These are phyloP conservation scores for Chrysoporthe deuterocubensis DNA, from an alignment of 2,329 filamentous ascomycete genomes.

Conservation along the genomic window DNA sequence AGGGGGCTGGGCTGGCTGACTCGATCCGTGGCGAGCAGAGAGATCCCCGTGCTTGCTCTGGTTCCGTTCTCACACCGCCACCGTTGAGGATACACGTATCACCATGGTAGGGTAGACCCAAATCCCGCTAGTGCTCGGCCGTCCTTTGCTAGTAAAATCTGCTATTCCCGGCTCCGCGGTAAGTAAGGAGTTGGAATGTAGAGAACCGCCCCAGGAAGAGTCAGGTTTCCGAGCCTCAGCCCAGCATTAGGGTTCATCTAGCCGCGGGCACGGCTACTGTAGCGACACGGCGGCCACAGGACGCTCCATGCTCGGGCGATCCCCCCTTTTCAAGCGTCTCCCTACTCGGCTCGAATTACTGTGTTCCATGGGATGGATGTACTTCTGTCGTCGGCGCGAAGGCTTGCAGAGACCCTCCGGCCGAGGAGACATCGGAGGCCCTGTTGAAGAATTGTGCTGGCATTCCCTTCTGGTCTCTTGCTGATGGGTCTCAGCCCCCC, in stretches of 20 bases:
- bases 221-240: constrained; percentile 7
- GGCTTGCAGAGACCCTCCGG: constrained; percentile 2
- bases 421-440: neutral
- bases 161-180: constrained; percentile 22
- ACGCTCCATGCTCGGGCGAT: neutral
- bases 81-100: neutral
- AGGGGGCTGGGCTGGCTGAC: neutral
- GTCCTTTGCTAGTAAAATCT: constrained; percentile 13
- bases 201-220: constrained; percentile 18
- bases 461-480: constrained; percentile 5
- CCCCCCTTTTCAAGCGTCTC: neutral
- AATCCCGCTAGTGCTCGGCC: neutral
- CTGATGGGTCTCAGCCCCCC: constrained; percentile 8
- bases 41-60: neutral
- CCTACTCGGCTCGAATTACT: neutral
- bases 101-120: neutral
- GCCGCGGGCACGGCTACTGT: constrained; percentile 8
- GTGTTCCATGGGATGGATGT: neutral
- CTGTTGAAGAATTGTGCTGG: constrained; percentile 13
- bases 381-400: constrained; percentile 11
- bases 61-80: constrained; percentile 6
- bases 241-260: constrained; percentile 19
- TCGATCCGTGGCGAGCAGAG: neutral
- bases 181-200: constrained; percentile 18
- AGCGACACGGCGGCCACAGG: neutral